These are phyloP conservation scores for Phlebiopsis gigantea DNA, from an alignment of 768 basidiomycete genomes.

Conservation along the genomic window DNA sequence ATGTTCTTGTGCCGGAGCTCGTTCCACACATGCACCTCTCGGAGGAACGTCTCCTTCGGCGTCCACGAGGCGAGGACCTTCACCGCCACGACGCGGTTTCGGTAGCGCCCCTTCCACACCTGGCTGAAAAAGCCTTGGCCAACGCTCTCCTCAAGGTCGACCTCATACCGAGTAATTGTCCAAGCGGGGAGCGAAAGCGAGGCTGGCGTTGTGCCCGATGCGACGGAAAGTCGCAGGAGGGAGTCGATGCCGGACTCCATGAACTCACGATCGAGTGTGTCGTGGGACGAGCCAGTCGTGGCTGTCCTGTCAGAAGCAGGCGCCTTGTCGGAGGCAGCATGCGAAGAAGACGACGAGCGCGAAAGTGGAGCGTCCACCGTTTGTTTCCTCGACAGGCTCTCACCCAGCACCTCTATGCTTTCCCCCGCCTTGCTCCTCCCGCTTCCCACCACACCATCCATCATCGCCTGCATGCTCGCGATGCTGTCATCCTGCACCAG, in stretches of 20 bases:
- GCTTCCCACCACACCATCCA: neutral
- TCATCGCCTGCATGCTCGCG: constrained; percentile 5
- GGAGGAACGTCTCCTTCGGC: constrained; percentile 57
- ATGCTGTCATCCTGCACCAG: neutral
- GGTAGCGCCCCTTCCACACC: constrained; percentile 76
- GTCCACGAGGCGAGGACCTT: constrained; percentile 65
- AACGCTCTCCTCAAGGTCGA: constrained; percentile 64
- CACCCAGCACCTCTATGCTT: neutral
- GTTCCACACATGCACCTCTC: constrained; percentile 71
- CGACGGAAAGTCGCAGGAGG: constrained; percentile 52
- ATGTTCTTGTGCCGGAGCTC: constrained; percentile 63
- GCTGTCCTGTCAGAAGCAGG: neutral
- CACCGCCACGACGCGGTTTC: constrained; percentile 58
- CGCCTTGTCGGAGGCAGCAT: neutral
- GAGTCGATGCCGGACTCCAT: constrained; percentile 71
- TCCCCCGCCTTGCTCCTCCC: neutral
- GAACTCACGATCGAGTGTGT: constrained; percentile 64
- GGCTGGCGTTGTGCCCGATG: constrained; percentile 2
- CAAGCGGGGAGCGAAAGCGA: constrained; percentile 49
- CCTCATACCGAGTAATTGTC: constrained; percentile 81
- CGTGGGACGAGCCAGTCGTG: constrained; percentile 23
- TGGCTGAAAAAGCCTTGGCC: constrained; percentile 73
- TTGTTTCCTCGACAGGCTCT: constrained; percentile 6
- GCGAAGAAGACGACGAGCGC: constrained; percentile 4
- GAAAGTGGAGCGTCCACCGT: constrained; percentile 10